Base-by-base conservation (phyloP, 1,284 basidiomycete genomes). In the Ustilago lituana region DNA sequence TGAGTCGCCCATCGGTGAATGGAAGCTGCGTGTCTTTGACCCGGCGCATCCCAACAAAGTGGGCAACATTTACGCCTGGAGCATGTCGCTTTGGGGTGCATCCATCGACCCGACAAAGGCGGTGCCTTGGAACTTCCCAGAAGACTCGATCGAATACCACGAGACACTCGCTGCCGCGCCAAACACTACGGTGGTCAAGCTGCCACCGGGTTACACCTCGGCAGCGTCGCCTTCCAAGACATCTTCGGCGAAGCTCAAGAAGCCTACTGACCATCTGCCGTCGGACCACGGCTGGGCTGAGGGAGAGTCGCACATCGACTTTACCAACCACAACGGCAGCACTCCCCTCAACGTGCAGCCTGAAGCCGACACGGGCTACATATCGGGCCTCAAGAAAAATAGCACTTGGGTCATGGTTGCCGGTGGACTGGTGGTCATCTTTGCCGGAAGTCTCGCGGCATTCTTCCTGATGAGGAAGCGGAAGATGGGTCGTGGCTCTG, bases 41-140 rank as follows among this genome's bases (percentile, higher is more conserved):
- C 88, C 89, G 70, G 85, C 86, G 49, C 86, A 85, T 54, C 84
- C 88, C 27, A 84, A 85, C 6, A 58, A 63, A 55, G 73, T 77
- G 27, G 96, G 96, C 44, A 87, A 86, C 11, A 93, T 99, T 85
- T 85, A 92, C 39, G 91, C 91, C 14, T 99, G 95, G 95, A 88
- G 89, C 48, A 89, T 98, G 85, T 89, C 90, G 63, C 86, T 99
- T 22, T 99, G 94, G 93, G 96, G 96, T 26, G 89, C 91, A n/a
- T 86, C 88, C 15, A 86, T 90, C 46, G 93, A 98, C 81, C 83
- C 92, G 0, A 79, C 86, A 7, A 86, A 89, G 53, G 88, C 90
- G 8, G 86, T 52, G 26, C 46, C 71, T 22, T 82, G 80, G 80
- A 74, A 74, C 55, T 82, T 80, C 62, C 80, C 80, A 12, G 51